A percentile compares a stretch with the other conserved stretches of the same genome.
Evolutionary conservation across 495 filamentous ascomycete species (phyloP).

Genomic region (Schizothecium vesticola): DNA sequence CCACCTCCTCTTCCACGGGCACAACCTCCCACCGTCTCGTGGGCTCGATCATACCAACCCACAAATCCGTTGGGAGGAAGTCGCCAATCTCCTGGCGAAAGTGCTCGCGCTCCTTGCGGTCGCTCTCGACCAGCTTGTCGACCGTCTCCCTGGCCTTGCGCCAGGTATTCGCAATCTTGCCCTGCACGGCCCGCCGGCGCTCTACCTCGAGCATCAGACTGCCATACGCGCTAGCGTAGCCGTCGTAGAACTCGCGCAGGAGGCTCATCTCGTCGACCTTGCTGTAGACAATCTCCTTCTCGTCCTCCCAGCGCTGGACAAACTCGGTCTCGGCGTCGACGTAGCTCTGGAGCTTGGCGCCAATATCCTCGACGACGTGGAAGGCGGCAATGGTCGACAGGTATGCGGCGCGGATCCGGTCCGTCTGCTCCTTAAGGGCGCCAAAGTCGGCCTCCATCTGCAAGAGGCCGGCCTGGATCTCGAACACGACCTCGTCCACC

Average conservation of each 20-base stretch:
- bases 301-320: constrained; percentile 65
- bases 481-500: constrained; percentile 83
- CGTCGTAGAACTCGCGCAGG: constrained; percentile 71
- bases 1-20: constrained; percentile 24
- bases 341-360: constrained; percentile 58
- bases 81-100: constrained; percentile 82
- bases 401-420: constrained; percentile 48
- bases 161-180: constrained; percentile 66
- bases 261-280: constrained; percentile 69
- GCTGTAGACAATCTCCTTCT: constrained; percentile 59
- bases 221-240: constrained; percentile 78
- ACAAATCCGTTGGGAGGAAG: constrained; percentile 82
- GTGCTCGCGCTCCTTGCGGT: constrained; percentile 65
- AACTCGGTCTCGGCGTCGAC: constrained; percentile 67
- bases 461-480: constrained; percentile 68
- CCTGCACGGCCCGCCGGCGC: constrained; percentile 62
- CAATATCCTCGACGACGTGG: constrained; percentile 60
- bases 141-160: constrained; percentile 70
- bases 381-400: constrained; percentile 52
- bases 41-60: constrained; percentile 58
- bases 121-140: constrained; percentile 67
- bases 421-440: constrained; percentile 50
- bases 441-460: constrained; percentile 70
- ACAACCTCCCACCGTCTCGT: constrained; percentile 41
- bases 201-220: constrained; percentile 76